phyloP scores from a whole-genome alignment of 108 stramenopile genomes.

The Cyclotella cryptica region DNA sequence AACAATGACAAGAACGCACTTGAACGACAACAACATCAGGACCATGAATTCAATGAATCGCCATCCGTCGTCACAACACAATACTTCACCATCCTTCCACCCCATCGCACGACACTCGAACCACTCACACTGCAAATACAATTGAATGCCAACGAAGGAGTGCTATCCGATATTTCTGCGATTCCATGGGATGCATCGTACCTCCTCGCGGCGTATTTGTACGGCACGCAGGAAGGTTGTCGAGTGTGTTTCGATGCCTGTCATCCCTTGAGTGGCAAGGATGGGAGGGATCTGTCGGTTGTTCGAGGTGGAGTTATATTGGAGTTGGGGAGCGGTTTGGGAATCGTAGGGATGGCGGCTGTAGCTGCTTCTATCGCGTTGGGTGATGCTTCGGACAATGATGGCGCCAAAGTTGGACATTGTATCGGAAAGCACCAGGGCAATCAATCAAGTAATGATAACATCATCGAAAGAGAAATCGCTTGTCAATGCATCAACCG shows the following conservation, averaged over 20 bases:
- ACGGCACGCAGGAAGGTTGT: slow-evolving; percentile 31
- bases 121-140: slow-evolving; percentile 14
- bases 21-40: background rate
- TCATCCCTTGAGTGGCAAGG: background rate
- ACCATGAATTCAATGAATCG: background rate
- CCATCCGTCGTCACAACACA: background rate
- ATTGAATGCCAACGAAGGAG: slow-evolving; percentile 23
- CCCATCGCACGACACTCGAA: background rate
- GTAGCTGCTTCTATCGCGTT: slow-evolving; percentile 15
- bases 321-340: slow-evolving; percentile 43
- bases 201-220: slow-evolving; percentile 26
- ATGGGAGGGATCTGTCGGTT: too few relatives aligned
- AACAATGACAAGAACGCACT: background rate
- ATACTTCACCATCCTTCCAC: background rate
- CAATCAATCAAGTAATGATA: too few relatives aligned
- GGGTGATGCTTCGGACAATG: too few relatives aligned
- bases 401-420: too few relatives aligned
- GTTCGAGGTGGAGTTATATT: slow-evolving; percentile 23
- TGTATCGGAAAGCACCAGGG: too few relatives aligned
- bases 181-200: slow-evolving; percentile 39
- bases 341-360: slow-evolving; percentile 34
- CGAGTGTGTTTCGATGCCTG: slow-evolving; percentile 26
- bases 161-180: slow-evolving; percentile 28
- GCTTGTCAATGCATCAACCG: background rate
- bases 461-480: too few relatives aligned